Evolutionary conservation across 2,329 filamentous ascomycete genomes (phyloP), one percentile per base, ranked within the genome.

Genomic region (Ascochyta lentis): DNA sequence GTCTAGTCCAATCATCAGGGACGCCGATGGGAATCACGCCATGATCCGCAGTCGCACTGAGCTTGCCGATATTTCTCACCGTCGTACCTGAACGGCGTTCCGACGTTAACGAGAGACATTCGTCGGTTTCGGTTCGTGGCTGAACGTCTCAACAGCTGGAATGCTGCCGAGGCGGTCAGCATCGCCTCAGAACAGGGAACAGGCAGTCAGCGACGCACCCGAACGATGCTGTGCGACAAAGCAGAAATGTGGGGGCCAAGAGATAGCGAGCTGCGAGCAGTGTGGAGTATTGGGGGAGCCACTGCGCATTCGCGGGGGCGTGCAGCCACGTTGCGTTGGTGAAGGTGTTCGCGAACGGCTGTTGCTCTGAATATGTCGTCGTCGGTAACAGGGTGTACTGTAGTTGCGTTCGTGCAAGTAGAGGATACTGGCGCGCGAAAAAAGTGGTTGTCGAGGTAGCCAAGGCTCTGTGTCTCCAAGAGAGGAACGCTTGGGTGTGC

Each of bases 111-210:
- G 44, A 57, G 39, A 53, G 15, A 48, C 53, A 51, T 26, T 22
- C n/a, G 38, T 56, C 47, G 37, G 42, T 47, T 47, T 56, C 44
- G 53, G 43, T 42, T 46, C 42, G 42, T 56, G 53, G 42, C 41
- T 50, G 47, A 40, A 43, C 37, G 47, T 39, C 42, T 56, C 35
- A 27, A 38, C 33, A 47, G 42, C 42, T 47, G 53, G 48, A 56
- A 56, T 56, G 48, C 26, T 48, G 47, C 53, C 42, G 42, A 47
- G 39, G 42, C 53, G 47, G 47, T 51, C 53, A 56, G 53, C 53
- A 42, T 51, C 26, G 53, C 48, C 39, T 47, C 22, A 19, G 19
- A 19, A 27, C 44, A 39, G 38, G 35, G 42, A 13, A 47, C 37
- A 51, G 38, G 48, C 31, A 31, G n/a, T 29, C 29, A 41, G 34